Base-by-base conservation (phyloP, 305 asterid genomes). In the Vinca major region DNA sequence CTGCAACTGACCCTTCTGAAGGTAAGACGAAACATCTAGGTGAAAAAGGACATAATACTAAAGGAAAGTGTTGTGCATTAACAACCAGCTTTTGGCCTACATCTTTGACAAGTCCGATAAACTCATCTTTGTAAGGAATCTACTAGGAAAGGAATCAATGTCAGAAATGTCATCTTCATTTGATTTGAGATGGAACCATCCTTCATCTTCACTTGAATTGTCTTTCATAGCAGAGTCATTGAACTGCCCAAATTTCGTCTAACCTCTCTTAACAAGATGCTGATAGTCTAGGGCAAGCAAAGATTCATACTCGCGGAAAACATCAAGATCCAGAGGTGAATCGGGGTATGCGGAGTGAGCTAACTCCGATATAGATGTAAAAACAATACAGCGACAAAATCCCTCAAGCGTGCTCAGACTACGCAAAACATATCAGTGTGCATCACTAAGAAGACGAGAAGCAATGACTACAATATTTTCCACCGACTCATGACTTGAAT, bases 241-340 rank as follows among this genome's bases (percentile, higher is more conserved):
- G 67, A 86, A 70, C 71, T 69, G 80, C 62, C 47, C 41, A 67
- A 68, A 72, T 51, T 75, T 80, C 57, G 67, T 66, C 69, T 70
- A 80, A 33, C 51, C 70, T 85, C 82, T 91, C 86, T 78, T 86
- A 48, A 77, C 72, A 74, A 89, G 87, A 82, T 93, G 97, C 77
- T 93, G 96, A 57, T 89, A 89, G 79, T 93, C 99, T 85, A 86
- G 97, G 65, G 84, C 82, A 64, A 93, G 95, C 75, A 93, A 82
- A 61, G 91, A 78, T 79, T 86, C 95, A 75, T 93, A 93, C 71
- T 93, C 99, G 68, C 39, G 86, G 75, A 78, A 93, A 72, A 97
- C 97, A 81, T 93, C 99, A 51, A 96, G 96, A 66, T 97, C 97
- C 75, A 93, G 84, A 77, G 99, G 99, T 62, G 99, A 91, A 75